A percentile compares a stretch with the other conserved stretches of the same genome.
phyloP scores from a whole-genome alignment of 2,329 filamentous ascomycete species.

The Zymoseptoria brevis region DNA sequence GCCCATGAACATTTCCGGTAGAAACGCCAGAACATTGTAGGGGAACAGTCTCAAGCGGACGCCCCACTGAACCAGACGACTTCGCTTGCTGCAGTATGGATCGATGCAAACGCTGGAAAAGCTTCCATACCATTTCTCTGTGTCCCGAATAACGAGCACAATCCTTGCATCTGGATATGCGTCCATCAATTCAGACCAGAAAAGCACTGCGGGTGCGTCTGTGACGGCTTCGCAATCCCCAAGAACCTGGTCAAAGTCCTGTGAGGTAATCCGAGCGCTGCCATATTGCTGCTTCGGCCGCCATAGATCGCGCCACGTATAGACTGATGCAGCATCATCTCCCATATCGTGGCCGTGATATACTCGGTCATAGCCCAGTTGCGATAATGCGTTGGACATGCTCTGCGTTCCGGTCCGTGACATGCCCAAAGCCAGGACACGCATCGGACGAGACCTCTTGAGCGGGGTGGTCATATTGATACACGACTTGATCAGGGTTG shows the following conservation, averaged over 20 bases:
- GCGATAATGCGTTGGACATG: conserved; percentile 14
- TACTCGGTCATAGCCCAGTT: conserved; percentile 15
- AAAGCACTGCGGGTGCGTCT: conserved; percentile 16
- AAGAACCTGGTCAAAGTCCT: conserved; percentile 10
- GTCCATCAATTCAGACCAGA: conserved; percentile 20
- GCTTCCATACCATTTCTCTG: conserved; percentile 21
- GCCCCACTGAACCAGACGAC: neutral
- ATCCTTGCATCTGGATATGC: conserved; percentile 25
- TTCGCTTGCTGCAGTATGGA: neutral
- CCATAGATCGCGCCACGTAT: conserved; percentile 11
- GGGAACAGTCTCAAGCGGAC: neutral
- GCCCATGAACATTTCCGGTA: neutral
- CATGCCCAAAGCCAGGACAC: conserved; percentile 18
- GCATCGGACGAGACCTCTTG: conserved; percentile 8
- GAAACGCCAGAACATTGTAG: neutral
- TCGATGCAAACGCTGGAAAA: neutral
- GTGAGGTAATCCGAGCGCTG: neutral
- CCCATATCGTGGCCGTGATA: conserved; percentile 17
- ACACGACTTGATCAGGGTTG: conserved; percentile 28
- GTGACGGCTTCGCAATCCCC: conserved; percentile 7
- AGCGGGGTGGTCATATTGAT: neutral
- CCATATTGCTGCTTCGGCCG: conserved; percentile 7
- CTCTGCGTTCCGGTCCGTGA: conserved; percentile 21
- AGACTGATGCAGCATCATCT: conserved; percentile 10
- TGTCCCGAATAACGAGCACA: conserved; percentile 18